Percentiles rank a stretch among this genome's conserved stretches.
Conservation (phyloP, 768 basidiomycete species). For the Tulasnella sp. region DNA sequence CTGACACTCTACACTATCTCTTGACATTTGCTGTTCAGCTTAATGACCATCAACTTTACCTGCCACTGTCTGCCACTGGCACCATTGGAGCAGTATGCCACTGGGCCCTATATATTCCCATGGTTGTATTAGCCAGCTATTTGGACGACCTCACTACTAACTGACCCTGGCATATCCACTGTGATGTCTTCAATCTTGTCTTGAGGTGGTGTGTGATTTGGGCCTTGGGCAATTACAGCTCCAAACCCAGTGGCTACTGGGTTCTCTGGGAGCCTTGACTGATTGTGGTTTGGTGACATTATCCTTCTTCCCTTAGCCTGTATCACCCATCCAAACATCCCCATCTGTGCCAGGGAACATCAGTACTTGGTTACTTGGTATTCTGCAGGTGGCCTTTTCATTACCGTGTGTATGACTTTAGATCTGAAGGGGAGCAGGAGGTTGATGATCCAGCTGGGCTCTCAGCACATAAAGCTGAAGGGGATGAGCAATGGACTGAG, state of each 20-base stretch:
- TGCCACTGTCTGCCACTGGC: not conserved
- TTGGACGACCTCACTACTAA: too few species aligned
- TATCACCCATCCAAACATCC: not conserved
- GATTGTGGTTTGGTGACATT: not conserved
- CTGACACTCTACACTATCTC: not conserved
- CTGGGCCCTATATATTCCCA: too few species aligned
- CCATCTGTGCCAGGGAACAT: not conserved
- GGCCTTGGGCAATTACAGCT: not conserved
- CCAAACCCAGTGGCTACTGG: not conserved
- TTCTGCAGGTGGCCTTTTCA: not conserved
- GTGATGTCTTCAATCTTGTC: not conserved
- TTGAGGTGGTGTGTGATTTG: not conserved
- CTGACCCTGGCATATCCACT: too few species aligned
- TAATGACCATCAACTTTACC: not conserved
- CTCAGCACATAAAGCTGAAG: not conserved
- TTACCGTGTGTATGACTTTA: not conserved
- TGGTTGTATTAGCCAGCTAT: too few species aligned
- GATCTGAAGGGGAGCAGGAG: not conserved
- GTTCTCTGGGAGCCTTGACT: not conserved
- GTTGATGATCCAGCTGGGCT: not conserved
- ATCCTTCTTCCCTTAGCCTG: not conserved
- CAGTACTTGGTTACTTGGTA: not conserved
- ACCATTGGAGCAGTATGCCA: too few species aligned
- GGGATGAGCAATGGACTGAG: not conserved
- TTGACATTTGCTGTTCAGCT: not conserved